Percentiles rank a stretch among this genome's conserved stretches.
These are phyloP conservation scores for Mortierella sp. DNA, from an alignment of 371 early-diverging fungal genomes.

Conservation along the genomic window DNA sequence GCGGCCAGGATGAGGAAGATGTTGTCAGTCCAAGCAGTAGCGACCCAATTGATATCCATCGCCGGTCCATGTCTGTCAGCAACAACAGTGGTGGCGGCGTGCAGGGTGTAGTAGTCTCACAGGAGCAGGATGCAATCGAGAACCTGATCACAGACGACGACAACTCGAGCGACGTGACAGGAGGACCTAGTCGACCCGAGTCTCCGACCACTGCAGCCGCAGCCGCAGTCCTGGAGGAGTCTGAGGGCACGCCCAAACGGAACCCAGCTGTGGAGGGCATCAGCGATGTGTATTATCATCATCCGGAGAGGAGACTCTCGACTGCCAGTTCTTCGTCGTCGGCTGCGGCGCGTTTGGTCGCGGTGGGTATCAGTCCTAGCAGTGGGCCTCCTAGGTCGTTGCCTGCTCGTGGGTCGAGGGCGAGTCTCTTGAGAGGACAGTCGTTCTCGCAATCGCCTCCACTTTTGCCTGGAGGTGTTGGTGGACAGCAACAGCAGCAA, in stretches of 20 bases:
- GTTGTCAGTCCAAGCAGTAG: not conserved
- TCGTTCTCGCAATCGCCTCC: not conserved
- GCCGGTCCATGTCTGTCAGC: not conserved
- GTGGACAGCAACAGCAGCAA: not conserved
- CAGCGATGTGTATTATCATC: conserved; percentile 66
- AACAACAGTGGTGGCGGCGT: not conserved
- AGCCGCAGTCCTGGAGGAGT: not conserved
- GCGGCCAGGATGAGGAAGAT: conserved; percentile 53
- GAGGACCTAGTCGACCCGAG: conserved; percentile 23
- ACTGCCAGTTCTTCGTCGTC: conserved; percentile 23
- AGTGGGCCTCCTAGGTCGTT: conserved; percentile 13
- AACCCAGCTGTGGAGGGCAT: conserved; percentile 49
- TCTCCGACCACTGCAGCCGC: not conserved
- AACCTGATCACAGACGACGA: conserved; percentile 8
- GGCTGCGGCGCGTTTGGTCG: not conserved
- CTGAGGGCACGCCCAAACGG: conserved; percentile 8
- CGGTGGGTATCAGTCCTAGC: not conserved
- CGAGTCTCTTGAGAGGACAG: conserved; percentile 19
- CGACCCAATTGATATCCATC: not conserved
- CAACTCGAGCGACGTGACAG: conserved; percentile 28
- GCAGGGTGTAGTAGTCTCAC: not conserved
- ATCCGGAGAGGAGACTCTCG: conserved; percentile 69
- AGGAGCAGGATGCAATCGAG: not conserved
- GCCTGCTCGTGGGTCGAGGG: conserved; percentile 23
- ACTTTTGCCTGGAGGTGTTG: not conserved